Evolutionary conservation across 78 protist species (phyloP), one percentile per base, ranked within the genome.

Genomic region (Tieghemostelium lacteum): DNA sequence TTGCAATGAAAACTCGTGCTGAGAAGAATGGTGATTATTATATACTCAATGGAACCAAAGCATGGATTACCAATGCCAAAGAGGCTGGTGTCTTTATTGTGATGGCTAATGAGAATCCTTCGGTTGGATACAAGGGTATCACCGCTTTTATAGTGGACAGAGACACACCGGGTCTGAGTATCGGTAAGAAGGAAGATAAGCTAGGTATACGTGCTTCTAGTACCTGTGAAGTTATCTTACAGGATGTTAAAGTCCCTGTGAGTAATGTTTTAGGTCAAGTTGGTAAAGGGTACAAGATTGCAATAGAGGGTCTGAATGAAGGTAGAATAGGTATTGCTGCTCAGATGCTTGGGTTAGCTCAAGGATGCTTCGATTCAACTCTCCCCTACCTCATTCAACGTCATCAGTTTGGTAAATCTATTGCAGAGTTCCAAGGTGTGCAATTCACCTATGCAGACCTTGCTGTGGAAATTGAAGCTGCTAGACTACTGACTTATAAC

Each of bases 311-410:
- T 5, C 78, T 98, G 34, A 97, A 98, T 88, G 98, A 94, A 26
- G 99, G 99, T 6, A 92, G 99, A 22, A 96, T 98, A 36, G 99
- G 99, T 64, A 97, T 98, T 66, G 99, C 97, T 10, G 95, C 96
- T 8, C 99, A 98, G 87, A 97, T 96, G 94, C 24, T 97, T 22
- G 99, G 99, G 24, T 76, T 98, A 3, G 99, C 98, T 1, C 94
- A 93, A 92, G 99, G 98, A 22, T 96, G 98, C n/a, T 92, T 95
- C 31, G 99, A 96, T 17, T 83, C 92, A 36, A 95, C 99, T 31
- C 24, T 97, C 49, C 94, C 88, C n/a, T 97, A 97, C 75, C 28
- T 93, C 29, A 66, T 54, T 45, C 92, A 95, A 73, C 87, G 98
- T 54, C 80, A 87, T 65, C 97, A 97, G 73, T 98, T 98, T 54